Evolutionary conservation across 2,329 filamentous ascomycete species (phyloP).

Genomic region (Aspergillus fructus): DNA sequence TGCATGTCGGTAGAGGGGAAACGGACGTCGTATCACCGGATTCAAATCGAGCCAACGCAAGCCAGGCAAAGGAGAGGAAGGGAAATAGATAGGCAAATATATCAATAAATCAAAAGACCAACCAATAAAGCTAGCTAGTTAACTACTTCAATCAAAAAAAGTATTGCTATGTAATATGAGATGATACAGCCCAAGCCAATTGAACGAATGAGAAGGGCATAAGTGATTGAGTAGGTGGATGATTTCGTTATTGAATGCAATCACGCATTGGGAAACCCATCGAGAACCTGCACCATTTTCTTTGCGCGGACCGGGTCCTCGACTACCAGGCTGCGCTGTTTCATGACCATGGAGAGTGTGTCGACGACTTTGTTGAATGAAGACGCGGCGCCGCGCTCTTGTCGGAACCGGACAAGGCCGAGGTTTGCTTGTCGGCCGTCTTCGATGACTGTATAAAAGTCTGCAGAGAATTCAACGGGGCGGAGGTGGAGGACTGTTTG

Average conservation of each 20-base stretch:
- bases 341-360: constrained; percentile 69
- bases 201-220: not conserved
- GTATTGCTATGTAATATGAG: too few relatives aligned
- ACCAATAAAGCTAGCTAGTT: too few relatives aligned
- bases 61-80: too few relatives aligned
- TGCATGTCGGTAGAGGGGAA: too few relatives aligned
- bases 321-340: constrained; percentile 65
- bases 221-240: not conserved
- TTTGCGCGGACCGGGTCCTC: constrained; percentile 64
- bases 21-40: too few relatives aligned
- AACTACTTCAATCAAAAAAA: too few relatives aligned
- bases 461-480: constrained; percentile 81
- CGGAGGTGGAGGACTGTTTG: constrained; percentile 69
- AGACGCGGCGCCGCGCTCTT: constrained; percentile 86
- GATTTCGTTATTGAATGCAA: not conserved
- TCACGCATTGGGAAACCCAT: constrained; percentile 21
- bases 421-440: constrained; percentile 74
- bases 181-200: too few relatives aligned
- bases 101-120: too few relatives aligned
- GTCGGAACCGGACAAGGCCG: constrained; percentile 80
- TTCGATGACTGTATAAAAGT: constrained; percentile 86
- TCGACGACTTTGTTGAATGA: constrained; percentile 83
- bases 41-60: too few relatives aligned
- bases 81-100: too few relatives aligned
- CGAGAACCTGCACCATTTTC: constrained; percentile 60